These are phyloP conservation scores for Apiospora rasikravindrae DNA, from an alignment of 2,329 filamentous ascomycete species.

Conservation along the genomic window DNA sequence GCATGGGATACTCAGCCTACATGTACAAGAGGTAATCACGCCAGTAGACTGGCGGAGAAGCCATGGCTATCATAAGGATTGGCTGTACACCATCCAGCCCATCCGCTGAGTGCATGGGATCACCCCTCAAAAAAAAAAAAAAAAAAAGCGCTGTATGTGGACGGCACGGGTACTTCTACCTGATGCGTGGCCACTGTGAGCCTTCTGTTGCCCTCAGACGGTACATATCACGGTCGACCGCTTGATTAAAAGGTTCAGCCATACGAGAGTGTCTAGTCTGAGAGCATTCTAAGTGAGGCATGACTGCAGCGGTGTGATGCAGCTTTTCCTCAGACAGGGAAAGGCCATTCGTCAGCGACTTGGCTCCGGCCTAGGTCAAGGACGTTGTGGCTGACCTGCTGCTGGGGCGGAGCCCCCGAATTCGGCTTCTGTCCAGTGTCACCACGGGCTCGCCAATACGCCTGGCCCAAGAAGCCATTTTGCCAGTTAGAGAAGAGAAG, in stretches of 20 bases:
- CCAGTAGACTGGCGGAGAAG: background rate
- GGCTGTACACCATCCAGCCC: background rate
- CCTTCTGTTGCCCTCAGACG: background rate
- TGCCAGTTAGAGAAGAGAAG: background rate
- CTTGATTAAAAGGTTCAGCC: background rate
- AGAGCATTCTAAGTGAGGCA: background rate
- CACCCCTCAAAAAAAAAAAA: background rate
- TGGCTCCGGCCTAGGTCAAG: background rate
- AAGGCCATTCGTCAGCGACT: slow-evolving; percentile 2
- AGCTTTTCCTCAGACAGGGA: background rate
- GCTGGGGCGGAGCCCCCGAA: background rate
- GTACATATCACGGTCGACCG: background rate
- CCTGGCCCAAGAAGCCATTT: background rate
- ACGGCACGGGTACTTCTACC: background rate
- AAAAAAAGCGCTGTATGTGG: background rate
- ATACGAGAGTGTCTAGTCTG: background rate
- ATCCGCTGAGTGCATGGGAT: background rate
- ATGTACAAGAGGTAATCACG: slow-evolving; percentile 1
- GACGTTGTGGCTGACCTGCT: background rate
- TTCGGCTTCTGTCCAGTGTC: background rate
- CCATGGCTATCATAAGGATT: background rate
- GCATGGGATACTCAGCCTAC: background rate
- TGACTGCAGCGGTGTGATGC: slow-evolving; percentile 12
- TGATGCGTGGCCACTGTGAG: background rate
- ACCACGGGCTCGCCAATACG: background rate